These are phyloP conservation scores for Aotearoamyces nothofagi DNA, from an alignment of 2,329 filamentous ascomycete genomes.

Conservation along the genomic window DNA sequence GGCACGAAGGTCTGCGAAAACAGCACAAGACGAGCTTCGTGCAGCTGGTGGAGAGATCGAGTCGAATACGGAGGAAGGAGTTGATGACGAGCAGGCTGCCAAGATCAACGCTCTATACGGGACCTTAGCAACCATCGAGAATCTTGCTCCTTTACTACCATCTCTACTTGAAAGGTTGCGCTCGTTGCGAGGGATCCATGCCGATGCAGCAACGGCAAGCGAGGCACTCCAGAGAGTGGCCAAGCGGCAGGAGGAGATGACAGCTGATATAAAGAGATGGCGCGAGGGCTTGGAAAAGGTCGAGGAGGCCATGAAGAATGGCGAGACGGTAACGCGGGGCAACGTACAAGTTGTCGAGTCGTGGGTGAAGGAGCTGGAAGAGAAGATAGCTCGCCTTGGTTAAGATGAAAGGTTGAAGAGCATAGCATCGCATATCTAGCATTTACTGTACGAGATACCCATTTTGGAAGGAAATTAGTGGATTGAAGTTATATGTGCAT, in stretches of 20 bases:
- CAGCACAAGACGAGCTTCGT: conserved; percentile 40
- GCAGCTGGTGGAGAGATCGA: conserved; percentile 23
- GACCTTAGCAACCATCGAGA: conserved; percentile 77
- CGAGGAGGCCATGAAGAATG: conserved; percentile 57
- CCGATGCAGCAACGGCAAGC: conserved; percentile 69
- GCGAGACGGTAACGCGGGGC: conserved; percentile 52
- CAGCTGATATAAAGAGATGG: conserved; percentile 75
- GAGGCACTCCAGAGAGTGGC: conserved; percentile 67
- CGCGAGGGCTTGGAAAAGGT: conserved; percentile 65
- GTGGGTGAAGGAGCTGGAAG: conserved; percentile 81
- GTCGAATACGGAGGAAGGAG: conserved; percentile 24
- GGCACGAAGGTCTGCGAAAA: conserved; percentile 43
- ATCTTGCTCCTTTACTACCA: conserved; percentile 69
- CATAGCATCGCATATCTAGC: too few relatives aligned
- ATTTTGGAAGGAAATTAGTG: too few relatives aligned
- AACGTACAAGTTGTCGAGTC: conserved; percentile 78
- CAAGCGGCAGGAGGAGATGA: conserved; percentile 66
- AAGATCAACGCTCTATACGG: conserved; percentile 90
- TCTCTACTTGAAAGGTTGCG: conserved; percentile 72
- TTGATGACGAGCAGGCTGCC: conserved; percentile 54
- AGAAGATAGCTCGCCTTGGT: conserved; percentile 43
- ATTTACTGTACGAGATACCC: too few relatives aligned
- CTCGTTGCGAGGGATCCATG: conserved; percentile 71
- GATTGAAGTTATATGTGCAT: too few relatives aligned
- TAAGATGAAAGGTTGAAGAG: conserved; percentile 2